Percentiles rank a stretch among this genome's conserved stretches.
phyloP scores from a whole-genome alignment of 139 green algal species.

The Volvox africanus region DNA sequence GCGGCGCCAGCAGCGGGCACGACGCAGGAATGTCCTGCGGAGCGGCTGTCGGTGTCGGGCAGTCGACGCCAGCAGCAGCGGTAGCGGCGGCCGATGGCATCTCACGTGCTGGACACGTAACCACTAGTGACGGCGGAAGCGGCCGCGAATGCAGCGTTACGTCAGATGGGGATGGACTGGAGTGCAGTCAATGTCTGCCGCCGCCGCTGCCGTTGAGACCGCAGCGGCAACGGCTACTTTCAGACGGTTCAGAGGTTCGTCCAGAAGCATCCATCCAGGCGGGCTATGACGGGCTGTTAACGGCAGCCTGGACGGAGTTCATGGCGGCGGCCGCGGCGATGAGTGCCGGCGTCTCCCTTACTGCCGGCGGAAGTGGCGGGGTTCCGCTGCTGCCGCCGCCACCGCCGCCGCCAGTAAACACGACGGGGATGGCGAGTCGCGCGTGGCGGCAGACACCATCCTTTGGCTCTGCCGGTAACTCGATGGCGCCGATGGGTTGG shows the following conservation, averaged over 20 bases:
- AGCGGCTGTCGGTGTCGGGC: no score
- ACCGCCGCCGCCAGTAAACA: background rate
- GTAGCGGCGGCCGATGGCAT: no score
- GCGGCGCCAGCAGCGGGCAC: background rate
- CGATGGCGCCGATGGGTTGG: constrained; percentile 5
- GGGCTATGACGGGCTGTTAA: background rate
- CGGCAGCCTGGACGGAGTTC: background rate
- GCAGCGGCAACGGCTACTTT: background rate
- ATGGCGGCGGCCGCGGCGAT: background rate
- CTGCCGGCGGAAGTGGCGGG: background rate
- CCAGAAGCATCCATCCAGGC: background rate
- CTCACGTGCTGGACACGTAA: no score
- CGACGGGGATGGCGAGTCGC: background rate
- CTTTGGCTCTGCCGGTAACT: background rate
- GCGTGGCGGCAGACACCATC: constrained; percentile 17
- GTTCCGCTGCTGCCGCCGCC: background rate
- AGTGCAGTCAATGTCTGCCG: background rate
- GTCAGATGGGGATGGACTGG: no score
- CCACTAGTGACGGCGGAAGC: background rate
- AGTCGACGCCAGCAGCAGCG: no score
- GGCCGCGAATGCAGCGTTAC: no score
- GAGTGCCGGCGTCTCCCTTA: background rate
- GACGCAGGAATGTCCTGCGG: background rate
- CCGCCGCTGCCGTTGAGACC: background rate
- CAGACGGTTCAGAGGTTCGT: background rate